Percentiles rank a stretch among this genome's conserved stretches.
These are phyloP conservation scores for Ophiostoma pallidulum DNA, from an alignment of 2,329 filamentous ascomycete species.

Conservation along the genomic window DNA sequence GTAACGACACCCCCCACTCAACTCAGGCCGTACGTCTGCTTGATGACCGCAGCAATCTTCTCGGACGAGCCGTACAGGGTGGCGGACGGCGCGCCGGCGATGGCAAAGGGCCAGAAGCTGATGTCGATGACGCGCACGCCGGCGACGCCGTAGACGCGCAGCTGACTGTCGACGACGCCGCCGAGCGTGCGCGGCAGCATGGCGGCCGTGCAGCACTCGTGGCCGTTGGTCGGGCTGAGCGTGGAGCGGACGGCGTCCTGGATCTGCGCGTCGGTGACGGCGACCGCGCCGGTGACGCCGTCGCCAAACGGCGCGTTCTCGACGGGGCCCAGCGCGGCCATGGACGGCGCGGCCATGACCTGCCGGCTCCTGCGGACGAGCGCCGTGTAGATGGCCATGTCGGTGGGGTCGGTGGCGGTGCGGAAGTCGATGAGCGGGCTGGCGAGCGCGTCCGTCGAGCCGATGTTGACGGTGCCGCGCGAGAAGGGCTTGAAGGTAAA, in stretches of 20 bases:
- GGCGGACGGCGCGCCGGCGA: conserved; percentile 17
- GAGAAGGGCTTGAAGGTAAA: conserved; percentile 25
- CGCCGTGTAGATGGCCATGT: conserved; percentile 26
- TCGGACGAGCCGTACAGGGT: conserved; percentile 19
- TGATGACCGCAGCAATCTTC: conserved; percentile 20
- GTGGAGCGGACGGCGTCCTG: conserved; percentile 14
- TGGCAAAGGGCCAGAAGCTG: conserved; percentile 17
- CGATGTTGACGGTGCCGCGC: conserved; percentile 29
- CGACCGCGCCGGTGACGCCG: too few relatives aligned
- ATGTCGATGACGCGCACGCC: conserved; percentile 14
- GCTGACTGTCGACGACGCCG: conserved; percentile 10
- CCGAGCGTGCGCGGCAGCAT: conserved; percentile 12
- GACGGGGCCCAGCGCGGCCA: conserved; percentile 21
- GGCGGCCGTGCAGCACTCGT: conserved; percentile 24
- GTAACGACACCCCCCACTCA: not conserved
- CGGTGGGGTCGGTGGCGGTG: conserved; percentile 29
- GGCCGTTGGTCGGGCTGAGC: conserved; percentile 19
- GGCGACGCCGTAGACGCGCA: conserved; percentile 12
- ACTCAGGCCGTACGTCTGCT: conserved; percentile 14
- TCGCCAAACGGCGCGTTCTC: conserved; percentile 23
- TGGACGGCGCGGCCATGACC: conserved; percentile 24
- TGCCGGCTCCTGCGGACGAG: conserved; percentile 26
- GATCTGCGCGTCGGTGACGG: conserved; percentile 23
- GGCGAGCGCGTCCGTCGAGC: conserved; percentile 24
- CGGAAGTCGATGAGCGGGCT: conserved; percentile 30